Conservation (phyloP, 345 rosid genomes). For the Boechera stricta region DNA sequence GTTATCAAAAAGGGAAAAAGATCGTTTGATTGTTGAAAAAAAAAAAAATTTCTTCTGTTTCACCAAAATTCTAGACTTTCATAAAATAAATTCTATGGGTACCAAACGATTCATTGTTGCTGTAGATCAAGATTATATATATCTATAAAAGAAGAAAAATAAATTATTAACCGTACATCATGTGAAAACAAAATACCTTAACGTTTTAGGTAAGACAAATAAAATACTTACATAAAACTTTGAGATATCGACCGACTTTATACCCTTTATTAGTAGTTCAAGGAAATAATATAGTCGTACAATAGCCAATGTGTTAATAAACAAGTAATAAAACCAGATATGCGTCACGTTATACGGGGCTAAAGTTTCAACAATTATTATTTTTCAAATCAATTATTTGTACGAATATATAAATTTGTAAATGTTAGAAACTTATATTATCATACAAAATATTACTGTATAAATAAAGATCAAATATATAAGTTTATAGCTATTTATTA, state of each 20-base stretch:
- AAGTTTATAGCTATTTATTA: not conserved
- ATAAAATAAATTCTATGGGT: not conserved
- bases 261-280: not conserved
- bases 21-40: too few relatives aligned
- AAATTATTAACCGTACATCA: not conserved
- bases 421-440: not conserved
- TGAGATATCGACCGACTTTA: constrained; percentile 33
- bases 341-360: not conserved
- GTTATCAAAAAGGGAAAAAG: too few relatives aligned
- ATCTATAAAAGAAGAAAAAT: not conserved
- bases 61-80: not conserved
- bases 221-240: not conserved
- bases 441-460: not conserved
- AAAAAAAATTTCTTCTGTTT: too few relatives aligned
- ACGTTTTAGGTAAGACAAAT: constrained; percentile 29
- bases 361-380: not conserved
- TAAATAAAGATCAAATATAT: not conserved
- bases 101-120: not conserved
- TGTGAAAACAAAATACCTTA: not conserved
- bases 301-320: constrained; percentile 15
- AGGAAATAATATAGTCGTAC: not conserved
- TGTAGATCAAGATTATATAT: not conserved
- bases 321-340: not conserved
- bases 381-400: too few relatives aligned
- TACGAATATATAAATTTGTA: not conserved